Evolutionary conservation across 1,284 basidiomycete genomes (phyloP).

Genomic region (Porodaedalea pini): DNA sequence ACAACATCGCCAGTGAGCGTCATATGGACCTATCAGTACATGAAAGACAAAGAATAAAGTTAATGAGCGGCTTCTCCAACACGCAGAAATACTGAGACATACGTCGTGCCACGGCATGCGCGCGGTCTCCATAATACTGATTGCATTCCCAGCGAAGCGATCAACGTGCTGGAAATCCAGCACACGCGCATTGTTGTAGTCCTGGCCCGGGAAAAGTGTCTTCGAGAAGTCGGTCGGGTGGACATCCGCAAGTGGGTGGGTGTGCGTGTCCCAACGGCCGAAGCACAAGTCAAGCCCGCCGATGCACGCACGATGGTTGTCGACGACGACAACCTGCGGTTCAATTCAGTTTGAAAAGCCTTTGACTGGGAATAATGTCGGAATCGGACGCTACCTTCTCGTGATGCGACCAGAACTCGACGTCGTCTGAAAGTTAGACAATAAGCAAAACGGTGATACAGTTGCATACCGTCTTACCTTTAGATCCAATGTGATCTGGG

Average conservation of each 20-base stretch:
- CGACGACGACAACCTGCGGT: slow-evolving; percentile 70
- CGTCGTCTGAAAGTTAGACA: slow-evolving; percentile 45
- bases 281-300: slow-evolving; percentile 92
- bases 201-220: slow-evolving; percentile 90
- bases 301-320: slow-evolving; percentile 78
- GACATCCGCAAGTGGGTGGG: slow-evolving; percentile 82
- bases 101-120: slow-evolving; percentile 92
- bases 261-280: slow-evolving; percentile 91
- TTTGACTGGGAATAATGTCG: not conserved
- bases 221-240: slow-evolving; percentile 81
- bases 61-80: not conserved
- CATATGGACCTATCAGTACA: slow-evolving; percentile 65
- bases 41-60: slow-evolving; percentile 1
- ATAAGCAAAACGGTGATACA: not conserved
- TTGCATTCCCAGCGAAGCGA: slow-evolving; percentile 71
- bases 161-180: slow-evolving; percentile 82
- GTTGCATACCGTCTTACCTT: slow-evolving; percentile 41
- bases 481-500: slow-evolving; percentile 84
- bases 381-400: slow-evolving; percentile 47
- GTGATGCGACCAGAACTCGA: slow-evolving; percentile 84
- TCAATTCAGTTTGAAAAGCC: not conserved
- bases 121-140: slow-evolving; percentile 68
- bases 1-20: slow-evolving; percentile 81
- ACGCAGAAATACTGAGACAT: slow-evolving; percentile 30
- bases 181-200: slow-evolving; percentile 85